Percentiles rank a stretch among this genome's conserved stretches.
These are phyloP conservation scores for Amphicarpaea edgeworthii DNA, from an alignment of 306 rosid genomes.

Conservation along the genomic window DNA sequence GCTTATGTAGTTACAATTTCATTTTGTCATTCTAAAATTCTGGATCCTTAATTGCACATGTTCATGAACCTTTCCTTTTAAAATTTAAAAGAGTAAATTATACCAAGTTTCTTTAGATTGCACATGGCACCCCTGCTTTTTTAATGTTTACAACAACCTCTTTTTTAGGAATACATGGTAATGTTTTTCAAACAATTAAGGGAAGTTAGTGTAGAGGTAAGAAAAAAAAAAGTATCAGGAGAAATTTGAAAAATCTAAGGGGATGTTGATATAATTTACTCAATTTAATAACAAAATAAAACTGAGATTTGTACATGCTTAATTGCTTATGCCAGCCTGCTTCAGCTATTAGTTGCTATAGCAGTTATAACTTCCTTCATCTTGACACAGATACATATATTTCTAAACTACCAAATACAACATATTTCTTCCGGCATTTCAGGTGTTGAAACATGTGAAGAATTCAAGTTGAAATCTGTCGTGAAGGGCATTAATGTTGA, in stretches of 20 bases:
- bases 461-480: neutral
- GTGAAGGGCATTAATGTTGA: neutral
- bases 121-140: too few species aligned
- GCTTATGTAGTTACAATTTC: too few species aligned
- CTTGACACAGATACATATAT: neutral
- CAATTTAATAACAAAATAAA: conserved; percentile 3
- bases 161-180: too few species aligned
- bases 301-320: neutral
- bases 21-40: neutral
- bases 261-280: too few species aligned
- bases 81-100: neutral
- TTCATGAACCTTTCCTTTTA: neutral
- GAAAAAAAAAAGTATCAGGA: too few species aligned
- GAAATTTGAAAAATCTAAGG: too few species aligned
- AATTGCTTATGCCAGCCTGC: neutral
- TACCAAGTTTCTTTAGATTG: too few species aligned
- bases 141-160: too few species aligned
- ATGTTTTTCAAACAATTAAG: too few species aligned
- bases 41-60: too few species aligned
- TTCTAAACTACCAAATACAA: neutral
- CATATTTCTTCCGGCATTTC: neutral
- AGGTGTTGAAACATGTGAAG: neutral
- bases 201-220: too few species aligned
- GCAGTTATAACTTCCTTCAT: neutral
- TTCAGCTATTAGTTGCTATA: neutral